Percentiles rank a stretch among this genome's conserved stretches.
phyloP scores from a whole-genome alignment of 1,139 yeast genomes.

The Arxiozyma bovina region DNA sequence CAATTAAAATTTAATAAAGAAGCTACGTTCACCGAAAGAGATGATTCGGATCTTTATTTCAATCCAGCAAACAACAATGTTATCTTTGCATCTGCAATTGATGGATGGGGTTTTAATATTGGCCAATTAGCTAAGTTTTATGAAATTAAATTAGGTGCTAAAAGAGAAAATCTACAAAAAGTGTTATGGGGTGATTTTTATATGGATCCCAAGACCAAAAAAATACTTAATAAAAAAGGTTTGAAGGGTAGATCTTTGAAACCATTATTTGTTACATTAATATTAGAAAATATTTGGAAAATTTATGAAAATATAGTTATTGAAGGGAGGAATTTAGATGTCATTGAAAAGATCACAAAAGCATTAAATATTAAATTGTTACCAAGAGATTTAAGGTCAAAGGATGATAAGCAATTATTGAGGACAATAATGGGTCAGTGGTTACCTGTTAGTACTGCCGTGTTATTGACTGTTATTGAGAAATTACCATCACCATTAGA shows the following conservation, averaged over 20 bases:
- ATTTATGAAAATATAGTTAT: slow-evolving; percentile 64
- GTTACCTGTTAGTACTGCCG: slow-evolving; percentile 86
- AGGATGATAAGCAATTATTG: slow-evolving; percentile 59
- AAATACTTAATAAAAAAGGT: slow-evolving; percentile 55
- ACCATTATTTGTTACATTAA: slow-evolving; percentile 80
- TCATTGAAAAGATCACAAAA: slow-evolving; percentile 62
- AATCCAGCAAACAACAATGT: slow-evolving; percentile 88
- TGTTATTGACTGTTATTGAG: slow-evolving; percentile 76
- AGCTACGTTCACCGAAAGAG: slow-evolving; percentile 61
- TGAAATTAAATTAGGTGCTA: slow-evolving; percentile 77
- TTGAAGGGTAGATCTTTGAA: slow-evolving; percentile 45
- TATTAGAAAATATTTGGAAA: slow-evolving; percentile 88
- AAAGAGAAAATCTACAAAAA: slow-evolving; percentile 66
- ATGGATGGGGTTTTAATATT: slow-evolving; percentile 96
- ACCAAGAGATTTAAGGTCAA: slow-evolving; percentile 73
- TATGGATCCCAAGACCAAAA: slow-evolving; percentile 82
- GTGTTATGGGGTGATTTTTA: slow-evolving; percentile 96
- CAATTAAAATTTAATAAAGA: slow-evolving; percentile 40
- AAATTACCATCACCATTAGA: slow-evolving; percentile 71
- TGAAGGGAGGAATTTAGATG: slow-evolving; percentile 55
- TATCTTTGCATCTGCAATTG: slow-evolving; percentile 86
- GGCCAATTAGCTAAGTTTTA: slow-evolving; percentile 83
- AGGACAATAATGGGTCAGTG: slow-evolving; percentile 80
- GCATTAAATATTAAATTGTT: slow-evolving; percentile 60
- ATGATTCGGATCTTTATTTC: slow-evolving; percentile 80